Conservation (phyloP, 2,329 filamentous ascomycete species). For the Phoma herbarum region DNA sequence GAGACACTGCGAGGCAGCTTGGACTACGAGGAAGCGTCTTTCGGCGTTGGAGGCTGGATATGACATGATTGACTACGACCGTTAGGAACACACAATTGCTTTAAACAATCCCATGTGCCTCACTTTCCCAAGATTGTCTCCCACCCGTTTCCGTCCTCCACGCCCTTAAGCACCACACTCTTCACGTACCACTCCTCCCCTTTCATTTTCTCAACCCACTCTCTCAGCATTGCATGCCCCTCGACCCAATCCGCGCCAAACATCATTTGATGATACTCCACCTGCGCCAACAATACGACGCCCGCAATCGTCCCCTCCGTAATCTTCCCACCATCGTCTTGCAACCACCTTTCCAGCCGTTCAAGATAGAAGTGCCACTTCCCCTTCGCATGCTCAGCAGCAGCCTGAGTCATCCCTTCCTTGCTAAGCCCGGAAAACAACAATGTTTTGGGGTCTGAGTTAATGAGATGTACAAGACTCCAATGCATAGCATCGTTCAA, state of each 20-base stretch:
- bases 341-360: not conserved
- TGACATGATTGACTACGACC: not conserved
- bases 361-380: not conserved
- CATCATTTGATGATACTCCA: constrained; percentile 23
- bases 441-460: not conserved
- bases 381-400: not conserved
- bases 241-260: constrained; percentile 26
- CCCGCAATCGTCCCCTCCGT: constrained; percentile 21
- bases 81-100: not conserved
- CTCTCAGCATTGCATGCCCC: constrained; percentile 25
- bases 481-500: not conserved
- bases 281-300: constrained; percentile 23
- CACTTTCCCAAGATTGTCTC: not conserved
- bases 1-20: not conserved
- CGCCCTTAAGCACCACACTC: constrained; percentile 12
- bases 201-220: not conserved
- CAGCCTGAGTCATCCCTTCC: not conserved
- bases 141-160: constrained; percentile 23
- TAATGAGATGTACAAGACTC: not conserved
- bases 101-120: no score
- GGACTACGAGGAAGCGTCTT: not conserved
- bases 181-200: constrained; percentile 22
- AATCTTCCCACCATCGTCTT: not conserved
- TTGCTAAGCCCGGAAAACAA: not conserved
- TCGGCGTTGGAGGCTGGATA: constrained; percentile 19